A percentile compares a stretch with the other conserved stretches of the same genome.
These are phyloP conservation scores for Nasturtium officinale DNA, from an alignment of 345 rosid species.

Conservation along the genomic window DNA sequence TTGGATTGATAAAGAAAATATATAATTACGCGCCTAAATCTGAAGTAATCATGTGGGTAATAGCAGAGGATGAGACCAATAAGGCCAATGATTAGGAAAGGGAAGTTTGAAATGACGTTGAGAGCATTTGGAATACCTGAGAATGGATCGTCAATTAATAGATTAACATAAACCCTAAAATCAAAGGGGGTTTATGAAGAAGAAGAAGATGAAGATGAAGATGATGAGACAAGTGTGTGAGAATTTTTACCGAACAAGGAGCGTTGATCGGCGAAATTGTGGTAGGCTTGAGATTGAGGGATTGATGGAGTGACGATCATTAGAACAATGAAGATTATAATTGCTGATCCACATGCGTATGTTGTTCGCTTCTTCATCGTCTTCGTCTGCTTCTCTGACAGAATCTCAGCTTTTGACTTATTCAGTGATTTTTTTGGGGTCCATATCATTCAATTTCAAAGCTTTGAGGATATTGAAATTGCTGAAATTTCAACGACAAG, in stretches of 20 bases:
- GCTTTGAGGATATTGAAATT: background rate
- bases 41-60: constrained; percentile 68
- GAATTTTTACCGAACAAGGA: constrained; percentile 61
- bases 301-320: constrained; percentile 89
- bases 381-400: constrained; percentile 23
- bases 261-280: constrained; percentile 92
- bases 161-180: background rate
- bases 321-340: constrained; percentile 63
- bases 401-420: constrained; percentile 38
- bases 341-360: constrained; percentile 68
- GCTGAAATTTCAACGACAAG: background rate
- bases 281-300: constrained; percentile 82
- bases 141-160: background rate
- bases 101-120: constrained; percentile 88
- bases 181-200: constrained; percentile 3
- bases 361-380: constrained; percentile 60
- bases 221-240: background rate
- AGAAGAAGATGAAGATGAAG: constrained; percentile 15
- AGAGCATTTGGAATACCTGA: constrained; percentile 85
- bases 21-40: constrained; percentile 52
- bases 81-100: constrained; percentile 83
- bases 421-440: constrained; percentile 1
- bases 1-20: background rate
- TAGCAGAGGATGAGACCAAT: constrained; percentile 78
- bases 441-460: background rate